Conservation (phyloP, 164 flowering plant genomes). For the Aristolochia contorta region DNA sequence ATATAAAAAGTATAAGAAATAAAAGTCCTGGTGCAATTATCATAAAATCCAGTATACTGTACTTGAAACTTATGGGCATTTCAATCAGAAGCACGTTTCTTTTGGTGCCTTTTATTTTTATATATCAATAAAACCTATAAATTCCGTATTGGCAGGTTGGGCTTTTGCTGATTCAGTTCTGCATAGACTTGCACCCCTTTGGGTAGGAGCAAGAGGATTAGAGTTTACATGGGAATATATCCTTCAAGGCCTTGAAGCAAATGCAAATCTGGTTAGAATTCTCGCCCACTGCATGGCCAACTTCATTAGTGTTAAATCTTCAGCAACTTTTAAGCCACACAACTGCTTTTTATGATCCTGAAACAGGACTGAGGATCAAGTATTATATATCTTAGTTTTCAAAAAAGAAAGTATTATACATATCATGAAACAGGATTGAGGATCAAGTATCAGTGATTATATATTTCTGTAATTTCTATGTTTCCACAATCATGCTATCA, state of each 20-base stretch:
- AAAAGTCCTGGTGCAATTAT: too few relatives aligned
- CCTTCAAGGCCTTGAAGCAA: conserved; percentile 94
- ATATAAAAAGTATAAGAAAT: too few relatives aligned
- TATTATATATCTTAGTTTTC: too few relatives aligned
- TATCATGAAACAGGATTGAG: too few relatives aligned
- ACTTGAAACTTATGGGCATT: too few relatives aligned
- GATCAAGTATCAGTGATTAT: not conserved
- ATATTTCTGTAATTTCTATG: not conserved
- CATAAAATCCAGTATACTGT: too few relatives aligned
- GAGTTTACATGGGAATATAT: conserved; percentile 97
- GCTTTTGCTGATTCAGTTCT: conserved; percentile 98
- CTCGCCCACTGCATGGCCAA: not conserved
- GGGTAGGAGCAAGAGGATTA: conserved; percentile 98
- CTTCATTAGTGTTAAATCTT: too few relatives aligned
- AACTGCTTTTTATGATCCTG: not conserved
- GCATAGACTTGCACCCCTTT: conserved; percentile 92
- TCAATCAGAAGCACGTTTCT: too few relatives aligned
- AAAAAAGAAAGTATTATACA: too few relatives aligned
- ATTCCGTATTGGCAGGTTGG: conserved; percentile 58
- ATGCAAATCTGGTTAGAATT: conserved; percentile 79
- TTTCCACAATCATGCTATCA: not conserved
- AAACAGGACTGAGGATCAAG: too few relatives aligned
- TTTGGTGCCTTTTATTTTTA: too few relatives aligned
- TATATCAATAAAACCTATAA: too few relatives aligned
- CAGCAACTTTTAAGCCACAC: not conserved